Conservation (phyloP, 257 asterid species). For the Nicotiana paniculata region DNA sequence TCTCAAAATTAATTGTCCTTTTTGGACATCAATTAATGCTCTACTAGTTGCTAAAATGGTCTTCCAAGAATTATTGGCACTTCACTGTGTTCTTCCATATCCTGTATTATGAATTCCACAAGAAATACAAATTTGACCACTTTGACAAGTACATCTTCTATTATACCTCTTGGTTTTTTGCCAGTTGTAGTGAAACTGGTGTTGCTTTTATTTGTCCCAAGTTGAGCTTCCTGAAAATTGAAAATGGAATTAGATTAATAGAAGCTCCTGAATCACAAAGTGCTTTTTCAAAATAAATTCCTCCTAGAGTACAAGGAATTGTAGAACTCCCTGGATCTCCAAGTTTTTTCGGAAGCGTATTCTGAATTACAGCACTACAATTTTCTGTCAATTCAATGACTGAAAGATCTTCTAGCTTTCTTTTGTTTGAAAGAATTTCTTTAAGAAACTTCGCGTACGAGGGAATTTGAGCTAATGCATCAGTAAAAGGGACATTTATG, state of each 20-base stretch:
- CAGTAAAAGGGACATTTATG: background rate
- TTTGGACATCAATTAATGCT: background rate
- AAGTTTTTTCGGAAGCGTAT: background rate
- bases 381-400: background rate
- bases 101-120: background rate
- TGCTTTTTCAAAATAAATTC: background rate
- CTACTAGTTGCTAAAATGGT: background rate
- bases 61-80: background rate
- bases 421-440: background rate
- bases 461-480: background rate
- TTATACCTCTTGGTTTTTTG: background rate
- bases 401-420: background rate
- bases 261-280: background rate
- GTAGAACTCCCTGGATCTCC: background rate
- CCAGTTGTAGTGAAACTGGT: background rate
- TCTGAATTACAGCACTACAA: background rate
- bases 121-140: background rate
- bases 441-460: background rate
- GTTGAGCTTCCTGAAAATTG: background rate
- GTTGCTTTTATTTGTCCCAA: background rate
- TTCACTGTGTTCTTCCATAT: background rate
- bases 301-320: background rate
- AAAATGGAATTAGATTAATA: no score
- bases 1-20: background rate
- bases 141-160: background rate